Percentiles rank a stretch among this genome's conserved stretches.
phyloP scores from a whole-genome alignment of 2,329 filamentous ascomycete species.

The Fusarium duplospermum region DNA sequence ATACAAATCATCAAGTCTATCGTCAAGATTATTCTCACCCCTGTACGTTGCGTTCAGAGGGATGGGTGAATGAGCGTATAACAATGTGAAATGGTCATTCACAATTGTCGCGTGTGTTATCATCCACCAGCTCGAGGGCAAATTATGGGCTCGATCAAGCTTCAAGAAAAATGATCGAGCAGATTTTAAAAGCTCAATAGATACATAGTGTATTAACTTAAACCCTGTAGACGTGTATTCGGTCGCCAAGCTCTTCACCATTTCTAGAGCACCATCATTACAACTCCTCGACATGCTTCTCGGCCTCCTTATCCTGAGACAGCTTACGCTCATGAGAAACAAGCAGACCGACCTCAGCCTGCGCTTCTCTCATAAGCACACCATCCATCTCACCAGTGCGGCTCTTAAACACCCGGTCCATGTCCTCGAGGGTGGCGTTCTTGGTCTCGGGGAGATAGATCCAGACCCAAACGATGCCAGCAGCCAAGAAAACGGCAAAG shows the following conservation, averaged over 20 bases:
- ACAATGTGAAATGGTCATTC: too few relatives aligned
- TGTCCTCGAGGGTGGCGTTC: conserved; percentile 64
- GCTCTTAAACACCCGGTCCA: conserved; percentile 63
- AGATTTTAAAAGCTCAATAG: too few relatives aligned
- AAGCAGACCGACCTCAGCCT: conserved; percentile 40
- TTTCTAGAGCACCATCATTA: not conserved
- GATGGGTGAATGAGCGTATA: too few relatives aligned
- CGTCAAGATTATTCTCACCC: too few relatives aligned
- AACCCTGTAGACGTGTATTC: not conserved
- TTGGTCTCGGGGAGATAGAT: conserved; percentile 67
- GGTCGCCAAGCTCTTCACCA: too few relatives aligned
- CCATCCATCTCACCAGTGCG: conserved; percentile 46
- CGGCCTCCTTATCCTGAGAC: conserved; percentile 6
- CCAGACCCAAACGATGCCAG: conserved; percentile 60
- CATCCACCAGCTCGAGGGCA: not conserved
- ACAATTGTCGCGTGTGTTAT: too few relatives aligned
- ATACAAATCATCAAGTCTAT: too few relatives aligned
- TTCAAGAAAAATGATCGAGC: too few relatives aligned
- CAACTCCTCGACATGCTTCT: conserved; percentile 14
- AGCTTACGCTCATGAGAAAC: not conserved
- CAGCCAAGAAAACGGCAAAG: conserved; percentile 63
- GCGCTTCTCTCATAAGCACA: conserved; percentile 36
- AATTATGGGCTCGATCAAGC: not conserved
- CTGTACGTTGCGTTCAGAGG: too few relatives aligned
- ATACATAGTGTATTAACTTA: not conserved